A percentile compares a stretch with the other conserved stretches of the same genome.
phyloP scores from a whole-genome alignment of 305 asterid genomes.

The Withania somnifera region DNA sequence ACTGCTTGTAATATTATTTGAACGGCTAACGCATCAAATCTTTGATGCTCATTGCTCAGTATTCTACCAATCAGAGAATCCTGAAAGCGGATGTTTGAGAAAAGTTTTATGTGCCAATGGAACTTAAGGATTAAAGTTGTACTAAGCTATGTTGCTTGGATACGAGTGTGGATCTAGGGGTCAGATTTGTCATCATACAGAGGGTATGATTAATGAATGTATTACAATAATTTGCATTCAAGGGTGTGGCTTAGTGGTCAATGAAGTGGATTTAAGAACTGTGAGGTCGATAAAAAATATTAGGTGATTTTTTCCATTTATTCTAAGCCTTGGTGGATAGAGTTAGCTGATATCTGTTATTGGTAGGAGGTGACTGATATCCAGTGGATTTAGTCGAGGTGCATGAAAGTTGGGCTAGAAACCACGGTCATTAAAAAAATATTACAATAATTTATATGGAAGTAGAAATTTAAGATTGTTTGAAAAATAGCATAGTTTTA shows the following conservation, averaged over 20 bases:
- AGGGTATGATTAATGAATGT: background rate
- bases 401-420: no score
- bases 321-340: no score
- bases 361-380: no score
- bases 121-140: background rate
- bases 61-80: background rate
- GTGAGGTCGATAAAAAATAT: no score
- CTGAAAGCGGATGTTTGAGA: background rate
- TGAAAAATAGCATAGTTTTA: no score
- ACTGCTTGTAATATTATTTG: background rate
- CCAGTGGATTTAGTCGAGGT: no score
- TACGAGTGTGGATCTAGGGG: background rate
- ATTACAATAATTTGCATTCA: no score
- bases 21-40: background rate
- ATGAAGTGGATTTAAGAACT: no score
- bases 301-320: no score
- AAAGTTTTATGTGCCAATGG: background rate
- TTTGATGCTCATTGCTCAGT: background rate
- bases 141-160: background rate
- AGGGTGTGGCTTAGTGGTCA: no score
- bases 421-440: no score
- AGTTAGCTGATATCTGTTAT: no score
- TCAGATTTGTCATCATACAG: background rate
- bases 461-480: background rate
- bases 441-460: background rate